Evolutionary conservation across 2,329 filamentous ascomycete genomes (phyloP).

Genomic region (Iodosphaeria phyllophila): DNA sequence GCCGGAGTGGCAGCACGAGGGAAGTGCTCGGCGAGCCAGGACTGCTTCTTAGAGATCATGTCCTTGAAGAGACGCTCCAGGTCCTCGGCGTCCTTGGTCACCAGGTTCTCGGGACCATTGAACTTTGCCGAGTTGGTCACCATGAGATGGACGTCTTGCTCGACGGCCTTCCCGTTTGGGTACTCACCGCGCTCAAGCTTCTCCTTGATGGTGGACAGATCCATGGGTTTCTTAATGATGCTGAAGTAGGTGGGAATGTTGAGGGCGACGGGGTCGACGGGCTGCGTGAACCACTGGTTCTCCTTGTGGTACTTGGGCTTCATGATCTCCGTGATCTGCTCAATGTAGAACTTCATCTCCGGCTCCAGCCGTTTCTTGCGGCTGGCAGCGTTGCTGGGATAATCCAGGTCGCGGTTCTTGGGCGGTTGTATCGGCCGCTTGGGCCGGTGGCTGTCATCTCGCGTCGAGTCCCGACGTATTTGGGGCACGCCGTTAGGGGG

Average conservation of each 20-base stretch:
- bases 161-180: constrained; percentile 65
- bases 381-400: constrained; percentile 51
- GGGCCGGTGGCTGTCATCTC: constrained; percentile 57
- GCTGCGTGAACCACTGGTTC: constrained; percentile 59
- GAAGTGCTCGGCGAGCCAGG: constrained; percentile 63
- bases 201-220: constrained; percentile 60
- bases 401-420: constrained; percentile 79
- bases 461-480: constrained; percentile 71
- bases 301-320: constrained; percentile 50
- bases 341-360: constrained; percentile 79
- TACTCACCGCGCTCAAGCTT: constrained; percentile 71
- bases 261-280: constrained; percentile 84
- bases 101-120: constrained; percentile 57
- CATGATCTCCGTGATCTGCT: constrained; percentile 59
- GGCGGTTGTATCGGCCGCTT: constrained; percentile 90
- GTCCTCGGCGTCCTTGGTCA: constrained; percentile 51
- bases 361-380: constrained; percentile 82
- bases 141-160: constrained; percentile 65
- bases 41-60: constrained; percentile 61
- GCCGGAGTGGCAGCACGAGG: constrained; percentile 22
- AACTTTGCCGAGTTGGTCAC: constrained; percentile 85
- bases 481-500: constrained; percentile 61
- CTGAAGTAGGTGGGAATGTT: constrained; percentile 89
- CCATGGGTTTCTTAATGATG: constrained; percentile 94
- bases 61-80: constrained; percentile 58